Percentiles rank a stretch among this genome's conserved stretches.
phyloP scores from a whole-genome alignment of 2,329 filamentous ascomycete genomes.

The Massarina eburnea region DNA sequence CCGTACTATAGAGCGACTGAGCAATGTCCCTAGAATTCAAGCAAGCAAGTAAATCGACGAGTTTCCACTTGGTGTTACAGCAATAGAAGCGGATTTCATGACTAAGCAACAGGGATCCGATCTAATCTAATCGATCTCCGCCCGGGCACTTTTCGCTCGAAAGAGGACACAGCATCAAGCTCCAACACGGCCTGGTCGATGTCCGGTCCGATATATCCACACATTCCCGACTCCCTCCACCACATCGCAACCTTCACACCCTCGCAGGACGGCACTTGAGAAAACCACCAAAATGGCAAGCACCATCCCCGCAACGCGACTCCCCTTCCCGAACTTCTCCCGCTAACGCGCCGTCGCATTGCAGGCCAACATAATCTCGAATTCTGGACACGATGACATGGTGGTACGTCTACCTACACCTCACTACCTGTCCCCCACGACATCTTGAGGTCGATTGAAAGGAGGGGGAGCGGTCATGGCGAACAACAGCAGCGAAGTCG shows the following conservation, averaged over 20 bases:
- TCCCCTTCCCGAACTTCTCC: slow-evolving; percentile 27
- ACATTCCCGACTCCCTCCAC: slow-evolving; percentile 8
- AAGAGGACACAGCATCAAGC: slow-evolving; percentile 37
- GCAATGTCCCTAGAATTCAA: too few relatives aligned
- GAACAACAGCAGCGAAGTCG: slow-evolving; percentile 9
- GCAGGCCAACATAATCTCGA: slow-evolving; percentile 78
- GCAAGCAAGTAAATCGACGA: too few relatives aligned
- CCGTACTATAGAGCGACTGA: too few relatives aligned
- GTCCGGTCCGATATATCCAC: slow-evolving; percentile 11
- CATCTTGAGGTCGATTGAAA: neutral
- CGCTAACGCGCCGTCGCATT: slow-evolving; percentile 33
- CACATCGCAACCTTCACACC: slow-evolving; percentile 6
- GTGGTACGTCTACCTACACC: slow-evolving; percentile 70
- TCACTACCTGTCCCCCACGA: neutral
- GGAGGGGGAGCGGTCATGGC: neutral
- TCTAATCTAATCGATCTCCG: slow-evolving; percentile 35
- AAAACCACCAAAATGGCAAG: slow-evolving; percentile 27
- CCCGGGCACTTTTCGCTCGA: slow-evolving; percentile 5
- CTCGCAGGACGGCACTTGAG: neutral
- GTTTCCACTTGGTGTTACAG: too few relatives aligned
- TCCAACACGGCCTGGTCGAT: slow-evolving; percentile 12
- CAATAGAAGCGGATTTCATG: too few relatives aligned
- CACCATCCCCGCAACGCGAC: slow-evolving; percentile 11
- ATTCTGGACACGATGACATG: slow-evolving; percentile 97
- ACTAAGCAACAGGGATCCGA: slow-evolving; percentile 9